phyloP scores from a whole-genome alignment of 2,329 filamentous ascomycete genomes.

The Pyrenophora graminea region DNA sequence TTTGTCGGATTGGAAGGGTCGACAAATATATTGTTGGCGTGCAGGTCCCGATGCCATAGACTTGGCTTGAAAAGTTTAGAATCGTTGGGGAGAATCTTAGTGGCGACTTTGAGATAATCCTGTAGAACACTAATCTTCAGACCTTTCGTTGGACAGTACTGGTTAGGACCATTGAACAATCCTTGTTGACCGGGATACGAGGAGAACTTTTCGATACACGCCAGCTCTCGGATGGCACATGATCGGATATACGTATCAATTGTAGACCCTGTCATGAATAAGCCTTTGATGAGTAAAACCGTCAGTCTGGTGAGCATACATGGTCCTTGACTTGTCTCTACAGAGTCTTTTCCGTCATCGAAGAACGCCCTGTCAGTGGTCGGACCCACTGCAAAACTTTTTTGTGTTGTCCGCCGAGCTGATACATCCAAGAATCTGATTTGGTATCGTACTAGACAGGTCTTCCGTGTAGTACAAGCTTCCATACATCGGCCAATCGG shows the following conservation, averaged over 20 bases:
- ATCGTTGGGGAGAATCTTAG: conserved; percentile 27
- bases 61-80: conserved; percentile 23
- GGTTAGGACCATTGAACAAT: conserved; percentile 27
- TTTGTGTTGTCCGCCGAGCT: conserved; percentile 3
- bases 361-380: conserved; percentile 24
- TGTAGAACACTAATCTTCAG: conserved; percentile 29
- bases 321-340: conserved; percentile 21
- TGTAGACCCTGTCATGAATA: conserved; percentile 21
- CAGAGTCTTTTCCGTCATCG: conserved; percentile 20
- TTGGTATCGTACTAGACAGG: conserved; percentile 4
- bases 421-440: too few species aligned
- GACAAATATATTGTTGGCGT: background rate
- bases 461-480: conserved; percentile 29
- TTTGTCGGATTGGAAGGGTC: background rate
- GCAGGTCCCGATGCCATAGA: background rate
- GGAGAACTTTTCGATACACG: conserved; percentile 22
- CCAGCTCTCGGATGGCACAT: conserved; percentile 21
- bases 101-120: conserved; percentile 33
- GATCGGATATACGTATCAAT: conserved; percentile 19
- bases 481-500: conserved; percentile 17
- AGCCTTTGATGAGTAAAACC: conserved; percentile 16
- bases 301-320: conserved; percentile 19
- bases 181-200: conserved; percentile 20
- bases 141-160: conserved; percentile 30
- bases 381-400: conserved; percentile 18